Evolutionary conservation across 768 basidiomycete genomes (phyloP).

Genomic region (Tephrocybe sp.): DNA sequence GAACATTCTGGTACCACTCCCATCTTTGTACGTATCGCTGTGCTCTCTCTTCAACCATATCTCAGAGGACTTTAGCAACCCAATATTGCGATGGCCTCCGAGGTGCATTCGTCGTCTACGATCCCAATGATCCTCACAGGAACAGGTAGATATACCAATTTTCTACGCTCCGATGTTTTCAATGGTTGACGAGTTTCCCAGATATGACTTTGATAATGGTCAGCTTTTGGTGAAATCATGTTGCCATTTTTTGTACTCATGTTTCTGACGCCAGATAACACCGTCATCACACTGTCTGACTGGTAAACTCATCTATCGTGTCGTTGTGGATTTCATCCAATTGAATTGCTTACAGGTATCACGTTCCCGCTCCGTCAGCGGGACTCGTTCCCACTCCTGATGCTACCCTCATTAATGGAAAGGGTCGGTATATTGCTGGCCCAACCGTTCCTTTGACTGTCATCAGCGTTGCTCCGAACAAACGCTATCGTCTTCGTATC

Average conservation of each 20-base stretch:
- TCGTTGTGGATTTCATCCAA: neutral
- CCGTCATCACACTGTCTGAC: conserved; percentile 32
- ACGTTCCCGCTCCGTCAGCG: conserved; percentile 11
- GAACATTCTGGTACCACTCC: conserved; percentile 39
- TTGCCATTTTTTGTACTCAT: neutral
- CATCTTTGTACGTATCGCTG: conserved; percentile 9
- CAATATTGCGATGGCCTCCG: conserved; percentile 45
- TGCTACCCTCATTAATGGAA: conserved; percentile 33
- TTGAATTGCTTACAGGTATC: conserved; percentile 11
- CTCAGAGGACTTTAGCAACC: conserved; percentile 10
- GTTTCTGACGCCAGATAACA: conserved; percentile 11
- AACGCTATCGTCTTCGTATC: conserved; percentile 47
- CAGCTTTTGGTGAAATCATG: too few species aligned
- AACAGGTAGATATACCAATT: conserved; percentile 22
- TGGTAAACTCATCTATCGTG: conserved; percentile 19
- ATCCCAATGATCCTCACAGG: conserved; percentile 27
- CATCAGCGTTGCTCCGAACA: conserved; percentile 33
- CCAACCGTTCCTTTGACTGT: conserved; percentile 35
- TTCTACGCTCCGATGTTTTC: conserved; percentile 16
- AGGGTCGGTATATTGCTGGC: conserved; percentile 37
- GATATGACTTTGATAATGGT: conserved; percentile 16
- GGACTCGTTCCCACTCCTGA: conserved; percentile 3
- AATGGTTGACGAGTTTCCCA: conserved; percentile 20
- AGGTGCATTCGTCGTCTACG: conserved; percentile 36
- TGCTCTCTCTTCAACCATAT: neutral